These are phyloP conservation scores for Sporothrix brasiliensis DNA, from an alignment of 2,329 filamentous ascomycete genomes.

Conservation along the genomic window DNA sequence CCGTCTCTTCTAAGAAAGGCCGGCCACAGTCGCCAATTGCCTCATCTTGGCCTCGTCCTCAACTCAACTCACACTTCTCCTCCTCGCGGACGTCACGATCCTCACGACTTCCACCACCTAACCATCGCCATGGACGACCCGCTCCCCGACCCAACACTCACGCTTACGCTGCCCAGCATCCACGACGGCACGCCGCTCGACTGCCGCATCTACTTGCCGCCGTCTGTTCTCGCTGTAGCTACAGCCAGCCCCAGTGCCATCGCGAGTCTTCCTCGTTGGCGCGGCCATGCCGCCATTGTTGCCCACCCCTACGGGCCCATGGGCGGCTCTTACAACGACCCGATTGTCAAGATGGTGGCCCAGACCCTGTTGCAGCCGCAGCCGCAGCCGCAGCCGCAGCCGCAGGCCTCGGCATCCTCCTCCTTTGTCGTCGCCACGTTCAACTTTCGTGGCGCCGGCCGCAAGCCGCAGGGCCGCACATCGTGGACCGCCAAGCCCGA, in stretches of 20 bases:
- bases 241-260: slow-evolving; percentile 31
- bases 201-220: slow-evolving; percentile 80
- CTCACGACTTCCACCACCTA: neutral
- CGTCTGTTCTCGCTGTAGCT: slow-evolving; percentile 45
- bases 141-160: slow-evolving; percentile 61
- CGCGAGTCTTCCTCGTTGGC: slow-evolving; percentile 47
- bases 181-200: slow-evolving; percentile 75
- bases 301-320: slow-evolving; percentile 91
- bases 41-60: neutral
- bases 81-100: neutral
- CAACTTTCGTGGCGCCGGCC: slow-evolving; percentile 73
- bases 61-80: neutral
- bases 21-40: neutral
- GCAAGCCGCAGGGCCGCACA: slow-evolving; percentile 60
- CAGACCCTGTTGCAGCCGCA: slow-evolving; percentile 60
- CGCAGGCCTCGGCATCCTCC: neutral
- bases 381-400: neutral
- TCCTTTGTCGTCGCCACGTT: slow-evolving; percentile 84
- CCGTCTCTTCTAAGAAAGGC: neutral
- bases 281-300: slow-evolving; percentile 62
- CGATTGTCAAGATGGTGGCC: slow-evolving; percentile 69
- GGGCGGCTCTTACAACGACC: slow-evolving; percentile 83
- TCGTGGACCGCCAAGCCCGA: slow-evolving; percentile 87
- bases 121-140: slow-evolving; percentile 12
- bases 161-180: slow-evolving; percentile 81